Base-by-base conservation (phyloP, 306 rosid genomes). In the Casuarina equisetifolia region DNA sequence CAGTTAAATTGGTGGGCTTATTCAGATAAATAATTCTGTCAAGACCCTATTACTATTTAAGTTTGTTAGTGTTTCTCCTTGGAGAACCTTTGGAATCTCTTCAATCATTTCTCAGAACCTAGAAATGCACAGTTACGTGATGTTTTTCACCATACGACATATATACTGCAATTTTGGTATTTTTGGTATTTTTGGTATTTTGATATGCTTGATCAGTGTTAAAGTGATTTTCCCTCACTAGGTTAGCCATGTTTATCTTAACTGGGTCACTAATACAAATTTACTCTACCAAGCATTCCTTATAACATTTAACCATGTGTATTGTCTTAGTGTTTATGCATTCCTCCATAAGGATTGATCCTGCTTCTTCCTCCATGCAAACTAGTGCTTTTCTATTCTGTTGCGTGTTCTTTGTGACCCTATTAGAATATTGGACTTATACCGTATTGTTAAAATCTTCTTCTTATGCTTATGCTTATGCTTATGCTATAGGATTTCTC, bases 401-500 rank as follows among this genome's bases (percentile, higher is more conserved):
- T 4, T 66, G 20, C 35, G 40, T 67, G 49, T 67, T 40, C 35
- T 67, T 42, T 67, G 48, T 16, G 40, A 63, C 9, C 50, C 71
- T 66, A 39, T 42, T 66, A 8, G 42, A 66, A 66, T 9, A 3
- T 67, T 67, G 71, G 49, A 67, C 71, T 42, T 17, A 3, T 42
- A 17, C 0, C 50, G n/a, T 42, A 17, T 67, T 67, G 46, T 32
- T 35, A 25, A 10, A 11, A 32, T 25, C 12, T 5, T 61, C 8
- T 59, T 59, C 67, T 36, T 25, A 49, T 73, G 62, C 78, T 62
- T 20, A 61, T 73, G 62, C 78, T 62, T 20, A 61, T 13, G 15
- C 32, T 25, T 25, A 25, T 25, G 62, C 19, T 50, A 50, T 5
- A 59, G 17, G 32, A 46, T 57, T 69, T 53, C 44, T 70, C 70